phyloP scores from a whole-genome alignment of 2,329 filamentous ascomycete species.

The Fusarium gaditjirri region DNA sequence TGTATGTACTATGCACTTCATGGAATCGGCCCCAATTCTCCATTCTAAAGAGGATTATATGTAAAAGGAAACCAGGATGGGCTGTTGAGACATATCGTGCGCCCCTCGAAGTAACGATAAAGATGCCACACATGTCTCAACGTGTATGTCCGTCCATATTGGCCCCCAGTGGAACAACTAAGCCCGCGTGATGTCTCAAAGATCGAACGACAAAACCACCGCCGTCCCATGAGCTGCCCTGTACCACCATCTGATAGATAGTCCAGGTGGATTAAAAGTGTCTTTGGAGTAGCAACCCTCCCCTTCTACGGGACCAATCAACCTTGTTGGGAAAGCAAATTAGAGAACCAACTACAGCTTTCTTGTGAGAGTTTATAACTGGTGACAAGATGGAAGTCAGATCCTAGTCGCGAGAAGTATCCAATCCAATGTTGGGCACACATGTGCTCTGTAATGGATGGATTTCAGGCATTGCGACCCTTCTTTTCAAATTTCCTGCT shows the following conservation, averaged over 20 bases:
- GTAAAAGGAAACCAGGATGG: background rate
- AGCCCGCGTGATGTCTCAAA: slow-evolving; percentile 39
- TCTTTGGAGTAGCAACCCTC: background rate
- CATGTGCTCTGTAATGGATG: background rate
- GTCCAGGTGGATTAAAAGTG: background rate
- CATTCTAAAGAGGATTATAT: background rate
- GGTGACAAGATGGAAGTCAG: slow-evolving; percentile 10
- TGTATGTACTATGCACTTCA: slow-evolving; percentile 4
- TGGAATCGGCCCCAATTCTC: background rate
- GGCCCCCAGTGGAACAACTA: slow-evolving; percentile 8
- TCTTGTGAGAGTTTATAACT: background rate
- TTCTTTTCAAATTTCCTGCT: slow-evolving; percentile 1
- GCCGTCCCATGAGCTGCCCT: background rate
- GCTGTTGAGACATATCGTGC: slow-evolving; percentile 23
- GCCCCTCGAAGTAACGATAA: slow-evolving; percentile 7
- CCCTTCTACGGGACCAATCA: background rate
- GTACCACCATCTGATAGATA: background rate
- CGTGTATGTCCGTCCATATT: slow-evolving; percentile 21
- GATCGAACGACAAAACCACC: slow-evolving; percentile 37
- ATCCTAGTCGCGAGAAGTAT: slow-evolving; percentile 16
- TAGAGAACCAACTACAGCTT: background rate
- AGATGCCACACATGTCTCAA: slow-evolving; percentile 33
- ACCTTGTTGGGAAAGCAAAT: background rate
- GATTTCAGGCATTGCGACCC: slow-evolving; percentile 27
- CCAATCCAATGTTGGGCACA: slow-evolving; percentile 14